Conservation (phyloP, 2,329 filamentous ascomycete species). For the Helminthosporium solani region DNA sequence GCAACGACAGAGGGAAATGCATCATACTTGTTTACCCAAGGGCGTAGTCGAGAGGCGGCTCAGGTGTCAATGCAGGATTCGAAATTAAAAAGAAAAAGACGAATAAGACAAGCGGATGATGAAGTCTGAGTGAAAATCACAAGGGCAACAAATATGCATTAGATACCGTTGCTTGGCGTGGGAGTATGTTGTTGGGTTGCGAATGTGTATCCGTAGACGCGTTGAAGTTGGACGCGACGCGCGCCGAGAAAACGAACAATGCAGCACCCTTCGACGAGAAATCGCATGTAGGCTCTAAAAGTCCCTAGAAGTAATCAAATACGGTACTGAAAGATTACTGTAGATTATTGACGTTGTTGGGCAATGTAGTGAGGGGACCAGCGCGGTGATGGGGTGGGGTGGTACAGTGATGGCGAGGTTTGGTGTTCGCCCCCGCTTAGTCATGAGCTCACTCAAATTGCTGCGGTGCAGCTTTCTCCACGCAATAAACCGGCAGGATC, state of each 20-base stretch:
- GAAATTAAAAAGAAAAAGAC: too few relatives aligned
- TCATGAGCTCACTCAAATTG: not conserved
- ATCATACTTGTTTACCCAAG: too few relatives aligned
- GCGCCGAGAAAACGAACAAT: not conserved
- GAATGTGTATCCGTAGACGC: not conserved
- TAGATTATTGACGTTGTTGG: not conserved
- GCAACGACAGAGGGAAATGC: too few relatives aligned
- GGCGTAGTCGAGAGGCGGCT: too few relatives aligned
- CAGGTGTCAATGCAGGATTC: too few relatives aligned
- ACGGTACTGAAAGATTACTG: not conserved
- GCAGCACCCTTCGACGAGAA: not conserved
- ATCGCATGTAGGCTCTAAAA: not conserved
- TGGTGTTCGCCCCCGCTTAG: conserved; percentile 4
- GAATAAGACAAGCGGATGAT: not conserved
- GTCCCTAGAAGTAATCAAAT: not conserved
- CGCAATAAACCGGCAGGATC: not conserved
- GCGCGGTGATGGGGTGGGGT: not conserved
- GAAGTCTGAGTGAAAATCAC: not conserved
- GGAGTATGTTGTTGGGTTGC: not conserved
- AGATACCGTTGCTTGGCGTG: not conserved
- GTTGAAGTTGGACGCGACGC: conserved; percentile 1
- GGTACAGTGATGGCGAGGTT: not conserved
- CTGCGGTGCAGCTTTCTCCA: not conserved
- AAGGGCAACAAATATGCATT: not conserved
- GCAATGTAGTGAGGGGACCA: not conserved